Conservation (phyloP, 2,329 filamentous ascomycete species). For the Sporothrix schenckii region DNA sequence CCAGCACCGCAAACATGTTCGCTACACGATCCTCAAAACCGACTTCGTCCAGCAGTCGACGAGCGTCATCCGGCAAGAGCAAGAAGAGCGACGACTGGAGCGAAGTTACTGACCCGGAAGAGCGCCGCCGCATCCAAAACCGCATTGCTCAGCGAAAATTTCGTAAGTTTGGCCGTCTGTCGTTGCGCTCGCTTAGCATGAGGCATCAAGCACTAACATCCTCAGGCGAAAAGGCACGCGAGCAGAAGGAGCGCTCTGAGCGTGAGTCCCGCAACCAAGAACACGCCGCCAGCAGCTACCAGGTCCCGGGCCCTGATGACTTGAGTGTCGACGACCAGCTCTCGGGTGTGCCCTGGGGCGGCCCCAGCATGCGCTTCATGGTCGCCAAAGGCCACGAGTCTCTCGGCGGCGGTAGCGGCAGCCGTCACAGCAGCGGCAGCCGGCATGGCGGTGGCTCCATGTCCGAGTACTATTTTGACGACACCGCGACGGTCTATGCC, state of each 20-base stretch:
- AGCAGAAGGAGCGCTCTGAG: slow-evolving; percentile 67
- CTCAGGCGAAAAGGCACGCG: slow-evolving; percentile 69
- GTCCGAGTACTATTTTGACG: slow-evolving; percentile 29
- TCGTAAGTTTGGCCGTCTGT: slow-evolving; percentile 55
- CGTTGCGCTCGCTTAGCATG: slow-evolving; percentile 32
- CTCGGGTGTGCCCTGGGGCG: slow-evolving; percentile 73
- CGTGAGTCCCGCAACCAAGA: slow-evolving; percentile 65
- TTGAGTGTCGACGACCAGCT: slow-evolving; percentile 55
- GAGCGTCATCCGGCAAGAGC: slow-evolving; percentile 44
- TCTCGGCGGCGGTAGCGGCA: slow-evolving; percentile 50
- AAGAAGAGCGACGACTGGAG: slow-evolving; percentile 68
- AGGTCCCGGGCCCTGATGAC: slow-evolving; percentile 61
- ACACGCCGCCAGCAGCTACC: slow-evolving; percentile 66
- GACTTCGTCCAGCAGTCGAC: slow-evolving; percentile 36
- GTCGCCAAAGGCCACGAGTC: slow-evolving; percentile 56
- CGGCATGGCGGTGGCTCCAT: slow-evolving; percentile 1
- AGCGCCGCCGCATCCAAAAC: slow-evolving; percentile 75
- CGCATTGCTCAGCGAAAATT: slow-evolving; percentile 76
- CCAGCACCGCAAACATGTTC: slow-evolving; percentile 37
- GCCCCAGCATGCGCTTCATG: slow-evolving; percentile 63
- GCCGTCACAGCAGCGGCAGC: slow-evolving; percentile 36
- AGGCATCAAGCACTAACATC: slow-evolving; percentile 30
- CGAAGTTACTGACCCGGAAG: slow-evolving; percentile 68
- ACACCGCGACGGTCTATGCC: slow-evolving; percentile 22
- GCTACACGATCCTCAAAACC: slow-evolving; percentile 33